Base-by-base conservation (phyloP, 2,329 filamentous ascomycete genomes). In the Aspergillus sp. region DNA sequence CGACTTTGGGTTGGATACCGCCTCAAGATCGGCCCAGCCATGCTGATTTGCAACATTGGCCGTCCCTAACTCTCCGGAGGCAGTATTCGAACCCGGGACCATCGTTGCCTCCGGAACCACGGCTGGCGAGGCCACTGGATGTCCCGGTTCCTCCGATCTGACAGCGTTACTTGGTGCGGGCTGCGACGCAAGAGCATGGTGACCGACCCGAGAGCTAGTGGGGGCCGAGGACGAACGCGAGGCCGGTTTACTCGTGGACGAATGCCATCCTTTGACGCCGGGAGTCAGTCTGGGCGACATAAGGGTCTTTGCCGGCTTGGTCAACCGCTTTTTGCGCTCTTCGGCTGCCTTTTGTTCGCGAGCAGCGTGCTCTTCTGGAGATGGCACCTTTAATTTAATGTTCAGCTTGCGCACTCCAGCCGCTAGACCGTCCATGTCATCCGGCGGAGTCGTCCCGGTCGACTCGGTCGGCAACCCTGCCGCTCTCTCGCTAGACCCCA, bases 321-420 rank as follows among this genome's bases (percentile, higher is more conserved):
- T 50, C 2, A 57, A 46, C n/a, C 71, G 71, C 53, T 76, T 77
- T 58, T 75, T 77, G 51, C 76, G 75, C 46, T 78, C 76, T n/a
- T 77, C 73, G 1, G 70, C 64, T n/a, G 67, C 69, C 55, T 76
- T 78, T 54, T 80, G 78, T 67, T 84, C 81, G 22, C 81, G 74
- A 7, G 77, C 78, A 29, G 85, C 82, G 60, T 86, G 78, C 66
- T 87, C 84, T 66, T 87, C 84, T 22, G 80, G 80, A 0, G 83
- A 78, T 0, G 83, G 83, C 54, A 87, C 76, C 62, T 85, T 86
- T 52, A 88, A 69, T 22, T 84, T 87, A 56, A 88, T 82, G 55
- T 71, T 78, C 61, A 80, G 70, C 29, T 82, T 82, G 67, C 83
- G 84, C 61, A 87, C 70, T 4, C 82, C 82, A 3, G 79, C 77